phyloP scores from a whole-genome alignment of 768 basidiomycete genomes.

The Leccinum uliginosum region DNA sequence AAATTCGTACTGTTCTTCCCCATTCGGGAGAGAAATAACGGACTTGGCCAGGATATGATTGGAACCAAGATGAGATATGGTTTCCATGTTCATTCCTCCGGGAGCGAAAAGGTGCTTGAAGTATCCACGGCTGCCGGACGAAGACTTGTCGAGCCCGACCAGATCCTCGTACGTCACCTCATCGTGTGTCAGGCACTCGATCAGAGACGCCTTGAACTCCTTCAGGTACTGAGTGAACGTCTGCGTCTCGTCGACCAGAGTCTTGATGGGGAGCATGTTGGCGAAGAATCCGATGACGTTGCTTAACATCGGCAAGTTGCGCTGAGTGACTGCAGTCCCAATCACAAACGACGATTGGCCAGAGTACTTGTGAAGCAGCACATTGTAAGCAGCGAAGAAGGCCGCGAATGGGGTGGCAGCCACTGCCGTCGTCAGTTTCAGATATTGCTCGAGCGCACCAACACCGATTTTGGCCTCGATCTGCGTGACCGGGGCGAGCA shows the following conservation, averaged over 20 bases:
- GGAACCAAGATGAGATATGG: slow-evolving; percentile 15
- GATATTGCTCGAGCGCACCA: slow-evolving; percentile 18
- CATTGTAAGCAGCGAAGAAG: slow-evolving; percentile 30
- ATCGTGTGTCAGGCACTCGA: slow-evolving; percentile 20
- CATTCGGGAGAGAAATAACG: slow-evolving; percentile 22
- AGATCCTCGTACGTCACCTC: slow-evolving; percentile 31
- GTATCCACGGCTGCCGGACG: slow-evolving; percentile 24
- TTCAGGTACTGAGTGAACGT: slow-evolving; percentile 24
- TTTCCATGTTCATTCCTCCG: slow-evolving; percentile 27
- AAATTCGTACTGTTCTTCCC: slow-evolving; percentile 24
- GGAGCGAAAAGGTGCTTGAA: slow-evolving; percentile 30
- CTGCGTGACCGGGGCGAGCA: slow-evolving; percentile 28
- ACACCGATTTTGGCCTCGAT: slow-evolving; percentile 22
- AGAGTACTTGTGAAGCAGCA: slow-evolving; percentile 33
- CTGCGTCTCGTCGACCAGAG: slow-evolving; percentile 20
- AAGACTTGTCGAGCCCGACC: slow-evolving; percentile 23
- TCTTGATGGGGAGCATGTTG: slow-evolving; percentile 30
- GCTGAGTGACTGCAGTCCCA: slow-evolving; percentile 30
- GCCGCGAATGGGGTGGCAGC: slow-evolving; percentile 26
- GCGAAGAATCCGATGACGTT: slow-evolving; percentile 28
- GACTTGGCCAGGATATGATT: slow-evolving; percentile 17
- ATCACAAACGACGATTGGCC: slow-evolving; percentile 25
- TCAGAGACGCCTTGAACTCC: slow-evolving; percentile 22
- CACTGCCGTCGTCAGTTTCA: slow-evolving; percentile 13
- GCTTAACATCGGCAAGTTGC: slow-evolving; percentile 24